phyloP scores from a whole-genome alignment of 2,329 filamentous ascomycete species.

The Colletotrichum caudatum region DNA sequence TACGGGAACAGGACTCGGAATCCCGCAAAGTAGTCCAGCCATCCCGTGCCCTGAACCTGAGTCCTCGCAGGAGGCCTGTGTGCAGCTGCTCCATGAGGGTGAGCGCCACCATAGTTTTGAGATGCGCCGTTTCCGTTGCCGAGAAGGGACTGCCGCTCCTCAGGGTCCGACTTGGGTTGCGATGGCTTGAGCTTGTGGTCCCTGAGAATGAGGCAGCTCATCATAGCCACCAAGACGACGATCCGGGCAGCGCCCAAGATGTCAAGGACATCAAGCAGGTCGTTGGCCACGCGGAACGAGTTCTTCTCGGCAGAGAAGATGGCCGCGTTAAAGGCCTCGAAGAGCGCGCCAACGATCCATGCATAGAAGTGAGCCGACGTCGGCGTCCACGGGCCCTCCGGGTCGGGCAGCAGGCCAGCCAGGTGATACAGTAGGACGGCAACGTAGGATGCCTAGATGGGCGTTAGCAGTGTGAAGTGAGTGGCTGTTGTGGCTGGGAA shows the following conservation, averaged over 20 bases:
- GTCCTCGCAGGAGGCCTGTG: slow-evolving; percentile 43
- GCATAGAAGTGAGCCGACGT: slow-evolving; percentile 52
- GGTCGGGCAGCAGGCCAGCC: slow-evolving; percentile 57
- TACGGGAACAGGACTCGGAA: slow-evolving; percentile 60
- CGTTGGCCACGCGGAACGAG: slow-evolving; percentile 47
- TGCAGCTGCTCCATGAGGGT: slow-evolving; percentile 14
- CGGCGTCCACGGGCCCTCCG: slow-evolving; percentile 59
- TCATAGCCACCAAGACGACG: slow-evolving; percentile 52
- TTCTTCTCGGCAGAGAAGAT: slow-evolving; percentile 49
- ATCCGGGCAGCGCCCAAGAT: slow-evolving; percentile 50
- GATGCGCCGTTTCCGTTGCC: slow-evolving; percentile 53
- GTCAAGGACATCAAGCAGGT: slow-evolving; percentile 49
- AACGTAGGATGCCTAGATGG: slow-evolving; percentile 53
- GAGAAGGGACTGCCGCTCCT: slow-evolving; percentile 55
- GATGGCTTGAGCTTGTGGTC: slow-evolving; percentile 49
- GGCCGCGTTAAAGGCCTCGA: slow-evolving; percentile 53
- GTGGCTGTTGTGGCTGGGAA: no score
- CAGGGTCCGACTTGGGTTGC: slow-evolving; percentile 46
- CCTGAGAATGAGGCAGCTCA: slow-evolving; percentile 46
- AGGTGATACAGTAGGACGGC: slow-evolving; percentile 57
- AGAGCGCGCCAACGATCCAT: slow-evolving; percentile 52
- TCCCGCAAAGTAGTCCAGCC: slow-evolving; percentile 61
- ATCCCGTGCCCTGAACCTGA: slow-evolving; percentile 53
- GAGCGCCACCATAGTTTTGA: slow-evolving; percentile 47
- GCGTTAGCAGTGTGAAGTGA: background rate